These are phyloP conservation scores for Chlamydomonas schloesseri DNA, from an alignment of 139 green algal genomes.

Conservation along the genomic window DNA sequence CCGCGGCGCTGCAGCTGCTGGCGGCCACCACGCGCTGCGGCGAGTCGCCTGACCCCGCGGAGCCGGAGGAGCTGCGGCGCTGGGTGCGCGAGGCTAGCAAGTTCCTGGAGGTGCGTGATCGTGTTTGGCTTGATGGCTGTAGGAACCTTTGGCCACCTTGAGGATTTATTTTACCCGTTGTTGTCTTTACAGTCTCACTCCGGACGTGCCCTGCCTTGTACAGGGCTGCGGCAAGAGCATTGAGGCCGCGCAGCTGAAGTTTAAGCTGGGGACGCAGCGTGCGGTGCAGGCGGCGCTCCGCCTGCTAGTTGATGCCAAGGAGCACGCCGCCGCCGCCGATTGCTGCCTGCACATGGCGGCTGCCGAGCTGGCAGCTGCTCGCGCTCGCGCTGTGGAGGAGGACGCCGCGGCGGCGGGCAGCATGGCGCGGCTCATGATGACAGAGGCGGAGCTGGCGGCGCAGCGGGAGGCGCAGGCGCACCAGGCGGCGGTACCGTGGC, in stretches of 20 bases:
- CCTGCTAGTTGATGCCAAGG: constrained; percentile 12
- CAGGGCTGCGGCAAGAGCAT: constrained; percentile 25
- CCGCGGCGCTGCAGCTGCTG: constrained; percentile 46
- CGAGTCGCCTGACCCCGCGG: constrained; percentile 20
- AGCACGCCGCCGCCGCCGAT: constrained; percentile 16
- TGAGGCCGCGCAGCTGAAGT: background rate
- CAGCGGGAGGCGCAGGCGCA: background rate
- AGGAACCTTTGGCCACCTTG: no score
- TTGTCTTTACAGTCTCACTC: no score
- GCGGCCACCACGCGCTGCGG: background rate
- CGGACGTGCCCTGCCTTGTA: no score
- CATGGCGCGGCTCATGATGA: background rate
- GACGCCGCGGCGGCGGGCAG: background rate
- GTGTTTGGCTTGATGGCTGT: no score
- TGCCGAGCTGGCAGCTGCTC: background rate
- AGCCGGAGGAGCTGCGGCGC: constrained; percentile 13
- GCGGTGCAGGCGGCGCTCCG: background rate
- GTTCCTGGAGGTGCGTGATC: constrained; percentile 20
- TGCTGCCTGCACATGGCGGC: constrained; percentile 16
- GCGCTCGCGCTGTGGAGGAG: background rate
- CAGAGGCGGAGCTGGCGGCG: background rate
- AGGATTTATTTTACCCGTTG: no score
- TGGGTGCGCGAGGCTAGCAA: constrained; percentile 9
- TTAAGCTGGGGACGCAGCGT: constrained; percentile 2
- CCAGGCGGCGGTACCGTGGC: background rate